These are phyloP conservation scores for Saturnispora saitoi DNA, from an alignment of 805 yeast species.

Conservation along the genomic window DNA sequence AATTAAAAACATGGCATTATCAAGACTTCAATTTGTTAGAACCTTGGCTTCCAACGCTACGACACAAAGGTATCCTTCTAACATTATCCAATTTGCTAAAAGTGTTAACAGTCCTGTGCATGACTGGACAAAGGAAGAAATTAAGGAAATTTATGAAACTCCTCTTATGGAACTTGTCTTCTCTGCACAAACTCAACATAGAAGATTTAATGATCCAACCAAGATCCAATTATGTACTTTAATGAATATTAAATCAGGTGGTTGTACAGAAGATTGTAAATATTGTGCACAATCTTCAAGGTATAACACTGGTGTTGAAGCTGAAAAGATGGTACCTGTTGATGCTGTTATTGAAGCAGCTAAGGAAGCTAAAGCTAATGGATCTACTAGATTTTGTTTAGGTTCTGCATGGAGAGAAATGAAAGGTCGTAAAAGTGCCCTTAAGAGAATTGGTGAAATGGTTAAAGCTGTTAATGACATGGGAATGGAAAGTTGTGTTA, in stretches of 20 bases:
- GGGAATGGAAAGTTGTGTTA: conserved; percentile 72
- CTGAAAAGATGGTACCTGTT: conserved; percentile 51
- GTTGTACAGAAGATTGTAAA: conserved; percentile 75
- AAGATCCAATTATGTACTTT: conserved; percentile 72
- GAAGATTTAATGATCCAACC: conserved; percentile 56
- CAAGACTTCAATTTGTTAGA: conserved; percentile 1
- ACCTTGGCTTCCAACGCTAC: conserved; percentile 3
- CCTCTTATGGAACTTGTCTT: conserved; percentile 57
- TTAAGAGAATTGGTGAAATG: conserved; percentile 57
- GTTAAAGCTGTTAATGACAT: conserved; percentile 46
- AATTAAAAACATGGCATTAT: background rate
- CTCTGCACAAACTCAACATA: conserved; percentile 56
- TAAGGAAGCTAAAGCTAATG: conserved; percentile 54
- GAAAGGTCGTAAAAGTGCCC: conserved; percentile 64
- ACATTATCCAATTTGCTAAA: conserved; percentile 3
- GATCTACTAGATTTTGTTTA: conserved; percentile 73
- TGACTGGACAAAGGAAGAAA: conserved; percentile 54
- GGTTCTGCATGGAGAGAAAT: conserved; percentile 88
- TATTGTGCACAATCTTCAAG: conserved; percentile 73
- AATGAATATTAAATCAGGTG: conserved; percentile 69
- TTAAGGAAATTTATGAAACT: conserved; percentile 50
- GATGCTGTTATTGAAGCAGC: conserved; percentile 63
- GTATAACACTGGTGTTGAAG: conserved; percentile 62
- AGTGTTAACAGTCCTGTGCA: conserved; percentile 21
- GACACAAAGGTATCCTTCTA: background rate